Percentiles rank a stretch among this genome's conserved stretches.
phyloP scores from a whole-genome alignment of 495 filamentous ascomycete species.

The Neurospora pannonica region DNA sequence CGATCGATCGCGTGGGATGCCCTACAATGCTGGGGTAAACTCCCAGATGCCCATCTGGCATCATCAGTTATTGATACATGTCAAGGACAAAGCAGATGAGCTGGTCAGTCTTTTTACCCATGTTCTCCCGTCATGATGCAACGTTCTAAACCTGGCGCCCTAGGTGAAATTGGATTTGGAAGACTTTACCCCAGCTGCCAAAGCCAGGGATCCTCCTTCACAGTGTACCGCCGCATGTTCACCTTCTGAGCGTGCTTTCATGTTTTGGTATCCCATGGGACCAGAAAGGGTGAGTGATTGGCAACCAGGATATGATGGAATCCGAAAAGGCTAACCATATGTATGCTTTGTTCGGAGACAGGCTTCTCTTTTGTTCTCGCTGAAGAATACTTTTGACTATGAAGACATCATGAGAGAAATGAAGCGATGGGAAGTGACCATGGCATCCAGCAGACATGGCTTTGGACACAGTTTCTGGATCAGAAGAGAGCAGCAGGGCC shows the following conservation, averaged over 20 bases:
- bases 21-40: constrained; percentile 7
- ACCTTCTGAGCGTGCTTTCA: constrained; percentile 3
- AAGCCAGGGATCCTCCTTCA: background rate
- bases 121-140: background rate
- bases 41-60: constrained; percentile 7
- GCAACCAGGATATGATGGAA: background rate
- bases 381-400: constrained; percentile 10
- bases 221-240: constrained; percentile 5
- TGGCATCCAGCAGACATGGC: constrained; percentile 1
- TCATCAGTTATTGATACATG: constrained; percentile 21
- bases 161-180: constrained; percentile 16
- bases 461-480: background rate
- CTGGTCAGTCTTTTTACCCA: constrained; percentile 10
- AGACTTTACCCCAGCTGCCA: constrained; percentile 3
- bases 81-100: constrained; percentile 25
- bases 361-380: constrained; percentile 6
- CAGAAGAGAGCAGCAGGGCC: background rate
- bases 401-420: constrained; percentile 9
- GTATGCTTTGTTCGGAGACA: background rate
- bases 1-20: constrained; percentile 7
- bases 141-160: background rate
- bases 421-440: constrained; percentile 1
- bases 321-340: background rate
- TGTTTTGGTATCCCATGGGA: constrained; percentile 11
- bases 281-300: background rate